Evolutionary conservation across 2,329 filamentous ascomycete species (phyloP).

Genomic region (Talaromyces atroroseus): DNA sequence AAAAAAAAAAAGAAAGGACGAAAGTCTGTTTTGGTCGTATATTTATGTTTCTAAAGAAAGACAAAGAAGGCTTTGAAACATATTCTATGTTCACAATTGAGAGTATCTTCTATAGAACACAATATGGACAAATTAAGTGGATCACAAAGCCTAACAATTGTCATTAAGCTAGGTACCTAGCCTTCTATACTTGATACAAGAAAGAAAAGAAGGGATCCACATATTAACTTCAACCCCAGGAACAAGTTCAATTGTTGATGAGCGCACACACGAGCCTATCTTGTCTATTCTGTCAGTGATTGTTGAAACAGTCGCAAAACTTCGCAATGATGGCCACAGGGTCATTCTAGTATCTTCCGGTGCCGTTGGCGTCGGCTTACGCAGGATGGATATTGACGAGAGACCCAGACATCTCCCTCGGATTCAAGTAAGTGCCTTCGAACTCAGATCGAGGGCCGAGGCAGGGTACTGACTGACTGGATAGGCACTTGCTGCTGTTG

Average conservation of each 20-base stretch:
- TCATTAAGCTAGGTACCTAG: slow-evolving; percentile 35
- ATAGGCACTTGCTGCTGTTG: slow-evolving; percentile 85
- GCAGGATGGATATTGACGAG: slow-evolving; percentile 80
- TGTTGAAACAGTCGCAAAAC: slow-evolving; percentile 83
- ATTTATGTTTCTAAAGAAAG: not conserved
- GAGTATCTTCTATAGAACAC: slow-evolving; percentile 11
- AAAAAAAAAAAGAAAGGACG: too few species aligned
- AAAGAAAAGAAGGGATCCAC: not conserved
- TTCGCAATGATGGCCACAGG: slow-evolving; percentile 84
- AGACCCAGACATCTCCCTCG: slow-evolving; percentile 86
- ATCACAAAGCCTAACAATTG: slow-evolving; percentile 29
- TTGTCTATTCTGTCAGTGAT: slow-evolving; percentile 87
- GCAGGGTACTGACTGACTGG: not conserved
- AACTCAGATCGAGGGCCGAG: not conserved
- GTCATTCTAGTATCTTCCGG: slow-evolving; percentile 97
- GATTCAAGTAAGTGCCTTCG: slow-evolving; percentile 59
- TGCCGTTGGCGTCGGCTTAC: slow-evolving; percentile 88
- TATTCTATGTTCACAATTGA: not conserved
- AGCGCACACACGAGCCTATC: slow-evolving; percentile 87
- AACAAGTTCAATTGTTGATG: slow-evolving; percentile 97
- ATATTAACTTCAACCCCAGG: slow-evolving; percentile 49
- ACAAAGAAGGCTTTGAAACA: not conserved
- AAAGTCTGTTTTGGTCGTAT: slow-evolving; percentile 4
- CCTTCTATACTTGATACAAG: not conserved
- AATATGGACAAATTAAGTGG: slow-evolving; percentile 24